phyloP scores from a whole-genome alignment of 768 basidiomycete species.

The Pisolithus tinctorius region DNA sequence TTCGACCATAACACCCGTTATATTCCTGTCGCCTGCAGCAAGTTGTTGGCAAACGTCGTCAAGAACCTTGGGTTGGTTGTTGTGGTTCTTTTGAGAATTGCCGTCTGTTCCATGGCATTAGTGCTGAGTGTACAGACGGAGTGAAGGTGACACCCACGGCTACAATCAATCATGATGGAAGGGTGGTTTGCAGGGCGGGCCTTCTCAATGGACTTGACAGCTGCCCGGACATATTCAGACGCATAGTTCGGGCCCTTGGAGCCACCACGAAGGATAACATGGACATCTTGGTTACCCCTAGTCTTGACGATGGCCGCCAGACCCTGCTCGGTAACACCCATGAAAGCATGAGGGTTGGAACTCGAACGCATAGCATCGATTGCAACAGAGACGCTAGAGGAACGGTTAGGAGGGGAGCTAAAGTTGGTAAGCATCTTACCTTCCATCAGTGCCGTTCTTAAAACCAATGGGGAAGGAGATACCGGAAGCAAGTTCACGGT shows the following conservation, averaged over 20 bases:
- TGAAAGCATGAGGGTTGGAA: constrained; percentile 91
- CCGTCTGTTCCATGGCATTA: constrained; percentile 49
- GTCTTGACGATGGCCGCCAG: constrained; percentile 96
- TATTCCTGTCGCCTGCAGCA: constrained; percentile 51
- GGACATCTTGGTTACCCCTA: constrained; percentile 77
- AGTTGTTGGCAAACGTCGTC: constrained; percentile 72
- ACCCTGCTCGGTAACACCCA: constrained; percentile 84
- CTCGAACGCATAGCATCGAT: constrained; percentile 95
- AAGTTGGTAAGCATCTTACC: constrained; percentile 28
- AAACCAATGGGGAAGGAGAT: constrained; percentile 98
- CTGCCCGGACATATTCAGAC: constrained; percentile 61
- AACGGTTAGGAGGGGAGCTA: neutral
- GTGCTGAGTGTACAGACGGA: neutral
- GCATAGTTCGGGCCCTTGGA: constrained; percentile 87
- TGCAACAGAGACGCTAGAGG: constrained; percentile 66
- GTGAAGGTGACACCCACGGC: constrained; percentile 41
- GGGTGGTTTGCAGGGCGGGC: constrained; percentile 46
- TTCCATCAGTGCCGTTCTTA: constrained; percentile 98
- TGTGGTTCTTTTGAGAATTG: constrained; percentile 93
- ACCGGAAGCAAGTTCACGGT: constrained; percentile 93
- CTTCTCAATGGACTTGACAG: constrained; percentile 58
- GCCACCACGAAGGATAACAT: constrained; percentile 94
- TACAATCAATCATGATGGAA: constrained; percentile 86
- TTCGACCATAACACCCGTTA: constrained; percentile 98
- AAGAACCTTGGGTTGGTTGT: constrained; percentile 82